Conservation (phyloP, 352 stramenopile species). For the Phytophthora meadii region DNA sequence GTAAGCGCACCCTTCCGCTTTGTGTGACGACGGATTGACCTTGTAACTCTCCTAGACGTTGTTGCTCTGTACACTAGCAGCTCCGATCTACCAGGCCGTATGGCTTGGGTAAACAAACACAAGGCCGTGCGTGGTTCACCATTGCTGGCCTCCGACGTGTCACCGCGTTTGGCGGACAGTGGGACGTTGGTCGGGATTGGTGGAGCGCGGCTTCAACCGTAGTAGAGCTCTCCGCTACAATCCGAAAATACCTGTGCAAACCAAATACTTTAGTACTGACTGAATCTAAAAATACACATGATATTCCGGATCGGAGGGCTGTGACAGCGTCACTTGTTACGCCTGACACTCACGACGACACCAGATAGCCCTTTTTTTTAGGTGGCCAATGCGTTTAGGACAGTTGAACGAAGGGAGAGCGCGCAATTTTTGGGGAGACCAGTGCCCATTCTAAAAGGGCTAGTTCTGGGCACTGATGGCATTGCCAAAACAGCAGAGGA, state of each 20-base stretch:
- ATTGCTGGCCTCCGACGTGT: background rate
- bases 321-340: slow-evolving; percentile 7
- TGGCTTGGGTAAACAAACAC: no score
- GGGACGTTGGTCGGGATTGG: slow-evolving; percentile 1
- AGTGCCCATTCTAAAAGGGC: no score
- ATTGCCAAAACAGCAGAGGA: slow-evolving; percentile 21
- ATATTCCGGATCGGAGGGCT: background rate
- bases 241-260: background rate
- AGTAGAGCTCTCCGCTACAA: background rate
- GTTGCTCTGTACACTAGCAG: background rate
- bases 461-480: background rate
- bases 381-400: no score
- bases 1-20: background rate
- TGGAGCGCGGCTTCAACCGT: background rate
- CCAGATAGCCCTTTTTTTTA: no score
- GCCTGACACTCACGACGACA: slow-evolving; percentile 8
- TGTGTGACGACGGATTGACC: background rate
- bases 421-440: no score
- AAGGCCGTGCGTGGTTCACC: background rate
- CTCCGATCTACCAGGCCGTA: no score
- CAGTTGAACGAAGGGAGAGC: no score
- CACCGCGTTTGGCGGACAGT: slow-evolving; percentile 15
- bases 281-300: background rate
- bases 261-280: background rate
- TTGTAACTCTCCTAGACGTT: background rate